Percentiles rank a stretch among this genome's conserved stretches.
Evolutionary conservation across 2,329 filamentous ascomycete genomes (phyloP).

Genomic region (Cladosporium sp.): DNA sequence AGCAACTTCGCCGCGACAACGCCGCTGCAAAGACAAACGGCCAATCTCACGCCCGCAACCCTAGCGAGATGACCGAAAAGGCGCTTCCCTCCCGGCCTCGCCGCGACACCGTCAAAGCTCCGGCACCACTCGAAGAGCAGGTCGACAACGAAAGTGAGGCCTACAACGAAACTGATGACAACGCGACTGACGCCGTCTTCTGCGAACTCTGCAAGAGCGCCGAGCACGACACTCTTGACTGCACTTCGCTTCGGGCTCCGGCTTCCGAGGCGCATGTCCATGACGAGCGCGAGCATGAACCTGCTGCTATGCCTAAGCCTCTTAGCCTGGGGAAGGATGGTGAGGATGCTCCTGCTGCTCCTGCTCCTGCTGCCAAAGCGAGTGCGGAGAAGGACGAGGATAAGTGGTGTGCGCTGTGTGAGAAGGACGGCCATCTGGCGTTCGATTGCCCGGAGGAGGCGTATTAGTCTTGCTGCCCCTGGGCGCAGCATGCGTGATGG

Average conservation of each 20-base stretch:
- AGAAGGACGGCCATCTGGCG: conserved; percentile 93
- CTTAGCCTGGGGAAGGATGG: conserved; percentile 15
- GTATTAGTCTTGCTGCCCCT: conserved; percentile 27
- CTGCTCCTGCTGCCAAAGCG: conserved; percentile 9
- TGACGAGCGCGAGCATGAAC: conserved; percentile 6
- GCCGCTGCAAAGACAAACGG: conserved; percentile 36
- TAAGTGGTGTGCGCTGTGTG: conserved; percentile 97
- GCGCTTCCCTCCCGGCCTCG: conserved; percentile 34
- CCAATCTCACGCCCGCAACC: conserved; percentile 40
- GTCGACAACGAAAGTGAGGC: conserved; percentile 39
- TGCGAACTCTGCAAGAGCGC: conserved; percentile 93
- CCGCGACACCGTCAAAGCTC: conserved; percentile 58
- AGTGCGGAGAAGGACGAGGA: conserved; percentile 56
- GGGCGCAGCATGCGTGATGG: neutral
- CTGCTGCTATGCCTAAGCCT: conserved; percentile 15
- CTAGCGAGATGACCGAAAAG: conserved; percentile 27
- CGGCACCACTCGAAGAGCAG: conserved; percentile 22
- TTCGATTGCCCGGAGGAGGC: conserved; percentile 38
- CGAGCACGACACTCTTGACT: conserved; percentile 91
- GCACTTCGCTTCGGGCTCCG: conserved; percentile 49
- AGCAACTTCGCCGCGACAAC: conserved; percentile 48
- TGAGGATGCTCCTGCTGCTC: neutral
- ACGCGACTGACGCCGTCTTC: conserved; percentile 58
- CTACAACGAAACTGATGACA: conserved; percentile 48
- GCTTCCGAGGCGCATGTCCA: neutral